Evolutionary conservation across 768 basidiomycete species (phyloP).

Genomic region (Agrocybe pediades): DNA sequence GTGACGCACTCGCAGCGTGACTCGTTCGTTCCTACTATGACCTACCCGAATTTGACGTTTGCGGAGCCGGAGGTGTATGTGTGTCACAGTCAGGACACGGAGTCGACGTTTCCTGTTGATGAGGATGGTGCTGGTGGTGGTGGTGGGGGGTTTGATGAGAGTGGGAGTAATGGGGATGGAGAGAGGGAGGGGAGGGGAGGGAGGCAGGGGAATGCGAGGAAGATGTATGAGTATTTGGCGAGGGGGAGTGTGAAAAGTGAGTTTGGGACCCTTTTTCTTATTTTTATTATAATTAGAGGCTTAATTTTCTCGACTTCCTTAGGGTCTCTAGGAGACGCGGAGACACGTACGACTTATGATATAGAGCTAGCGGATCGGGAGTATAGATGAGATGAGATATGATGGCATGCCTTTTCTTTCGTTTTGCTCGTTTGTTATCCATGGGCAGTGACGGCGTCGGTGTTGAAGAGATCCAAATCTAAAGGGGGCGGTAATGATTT

Average conservation of each 20-base stretch:
- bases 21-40: slow-evolving; percentile 6
- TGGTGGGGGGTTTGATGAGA: too few relatives aligned
- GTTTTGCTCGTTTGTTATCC: background rate
- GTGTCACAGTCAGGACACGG: background rate
- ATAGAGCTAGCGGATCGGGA: background rate
- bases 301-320: background rate
- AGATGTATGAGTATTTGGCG: slow-evolving; percentile 11
- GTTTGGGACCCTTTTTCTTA: too few relatives aligned
- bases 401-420: background rate
- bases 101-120: background rate
- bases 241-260: background rate
- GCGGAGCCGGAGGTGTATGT: background rate
- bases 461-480: too few relatives aligned
- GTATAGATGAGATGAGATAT: background rate
- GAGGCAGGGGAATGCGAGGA: background rate
- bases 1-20: slow-evolving; percentile 7
- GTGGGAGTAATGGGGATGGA: background rate
- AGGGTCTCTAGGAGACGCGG: background rate
- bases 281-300: background rate
- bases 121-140: too few relatives aligned
- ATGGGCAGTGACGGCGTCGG: background rate
- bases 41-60: slow-evolving; percentile 18
- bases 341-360: background rate
- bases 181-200: background rate
- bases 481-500: background rate